phyloP scores from a whole-genome alignment of 208 protist genomes.

The Blastocrithidia nonstop region DNA sequence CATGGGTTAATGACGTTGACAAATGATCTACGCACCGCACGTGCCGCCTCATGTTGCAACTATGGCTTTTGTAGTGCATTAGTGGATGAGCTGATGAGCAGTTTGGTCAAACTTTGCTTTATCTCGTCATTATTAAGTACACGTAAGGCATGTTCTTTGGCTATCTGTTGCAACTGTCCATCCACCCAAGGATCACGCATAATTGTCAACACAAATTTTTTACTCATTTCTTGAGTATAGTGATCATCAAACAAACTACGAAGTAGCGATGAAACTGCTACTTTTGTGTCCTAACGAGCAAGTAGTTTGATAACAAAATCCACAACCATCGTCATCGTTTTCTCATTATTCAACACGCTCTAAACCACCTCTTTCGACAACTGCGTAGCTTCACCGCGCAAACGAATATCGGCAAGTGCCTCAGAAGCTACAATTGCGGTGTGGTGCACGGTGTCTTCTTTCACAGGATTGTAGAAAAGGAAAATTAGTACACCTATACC shows the following conservation, averaged over 20 bases:
- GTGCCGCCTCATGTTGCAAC: slow-evolving; percentile 41
- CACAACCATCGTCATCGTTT: slow-evolving; percentile 46
- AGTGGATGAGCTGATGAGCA: slow-evolving; percentile 33
- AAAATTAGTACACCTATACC: slow-evolving; percentile 64
- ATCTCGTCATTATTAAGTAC: slow-evolving; percentile 41
- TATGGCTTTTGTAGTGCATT: slow-evolving; percentile 33
- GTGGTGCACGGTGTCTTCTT: slow-evolving; percentile 83
- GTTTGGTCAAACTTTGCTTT: slow-evolving; percentile 30
- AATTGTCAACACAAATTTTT: slow-evolving; percentile 79
- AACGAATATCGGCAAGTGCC: slow-evolving; percentile 42
- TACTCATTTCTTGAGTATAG: slow-evolving; percentile 83
- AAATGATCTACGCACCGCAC: slow-evolving; percentile 30
- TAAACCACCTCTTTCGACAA: slow-evolving; percentile 74
- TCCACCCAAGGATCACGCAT: slow-evolving; percentile 73
- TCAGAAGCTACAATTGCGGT: slow-evolving; percentile 75
- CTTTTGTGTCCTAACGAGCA: slow-evolving; percentile 52
- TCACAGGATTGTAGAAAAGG: slow-evolving; percentile 69
- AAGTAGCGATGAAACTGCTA: slow-evolving; percentile 67
- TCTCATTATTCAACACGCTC: slow-evolving; percentile 47
- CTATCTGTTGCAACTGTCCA: slow-evolving; percentile 65
- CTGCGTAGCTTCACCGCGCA: slow-evolving; percentile 47
- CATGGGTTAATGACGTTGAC: slow-evolving; percentile 31
- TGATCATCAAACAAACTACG: slow-evolving; percentile 79
- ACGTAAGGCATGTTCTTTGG: slow-evolving; percentile 47
- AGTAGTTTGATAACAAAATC: slow-evolving; percentile 49